Base-by-base conservation (phyloP, 345 rosid genomes). In the Luvunga scandens region DNA sequence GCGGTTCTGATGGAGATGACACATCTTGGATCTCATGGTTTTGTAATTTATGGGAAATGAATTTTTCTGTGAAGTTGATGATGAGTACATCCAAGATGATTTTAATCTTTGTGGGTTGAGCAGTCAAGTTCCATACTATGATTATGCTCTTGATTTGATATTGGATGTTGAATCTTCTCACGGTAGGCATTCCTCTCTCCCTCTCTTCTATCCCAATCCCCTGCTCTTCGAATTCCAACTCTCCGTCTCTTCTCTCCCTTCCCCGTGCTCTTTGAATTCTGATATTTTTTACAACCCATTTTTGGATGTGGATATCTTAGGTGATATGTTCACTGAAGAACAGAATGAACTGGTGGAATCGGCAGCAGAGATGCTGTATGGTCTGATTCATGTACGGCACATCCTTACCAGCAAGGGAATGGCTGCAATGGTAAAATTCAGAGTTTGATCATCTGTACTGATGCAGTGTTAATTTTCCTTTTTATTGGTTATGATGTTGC, bases 1-100 rank as follows among this genome's bases (percentile, higher is more conserved):
- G 97, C 83, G 98, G 95, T 65, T 93, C 98, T 13, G 97, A 94
- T 48, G 99, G 93, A 66, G 99, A 89, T 68, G 96, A 92, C 69
- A 94, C 99, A 4, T 92, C 98, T 13, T 95, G 99, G 99, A 94
- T 95, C 84, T 91, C 99, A 6, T 95, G 99, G 99, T 95, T 95
- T 80, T 93, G 99, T 88, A 95, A 90, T 80, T 89, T 95, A 87
- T 80, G 97, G 98, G 99, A 75, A 95, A 95, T 79, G 99, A 95
- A 78, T 94, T 95, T 77, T 95, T 92, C 82, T 95, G 97, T 83
- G 99, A 95, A 86, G 95, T 95, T 71, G 99, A 95, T 88, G 99
- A 95, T 53, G 97, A 95, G 30, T 95, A 93, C 82, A 91, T 95
- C 68, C 98, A 93, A 71, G 99, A 95, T 84, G 99, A 95, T 81